These are phyloP conservation scores for Penicillium lividum DNA, from an alignment of 495 filamentous ascomycete species.

Conservation along the genomic window DNA sequence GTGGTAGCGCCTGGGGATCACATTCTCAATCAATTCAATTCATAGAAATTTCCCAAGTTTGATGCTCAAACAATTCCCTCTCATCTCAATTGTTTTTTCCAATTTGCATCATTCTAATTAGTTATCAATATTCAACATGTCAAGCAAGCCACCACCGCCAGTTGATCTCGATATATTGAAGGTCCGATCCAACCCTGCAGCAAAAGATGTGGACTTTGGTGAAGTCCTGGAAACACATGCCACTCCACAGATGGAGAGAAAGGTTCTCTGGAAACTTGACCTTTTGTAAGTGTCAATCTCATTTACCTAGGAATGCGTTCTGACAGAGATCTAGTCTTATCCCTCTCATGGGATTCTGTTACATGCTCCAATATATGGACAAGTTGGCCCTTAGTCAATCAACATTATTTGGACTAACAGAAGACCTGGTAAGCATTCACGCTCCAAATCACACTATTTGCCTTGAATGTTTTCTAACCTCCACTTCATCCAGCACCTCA, in stretches of 20 bases:
- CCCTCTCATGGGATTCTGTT: slow-evolving; percentile 49
- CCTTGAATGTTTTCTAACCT: not conserved
- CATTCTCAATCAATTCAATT: not conserved
- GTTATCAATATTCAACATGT: slow-evolving; percentile 10
- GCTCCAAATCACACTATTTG: not conserved
- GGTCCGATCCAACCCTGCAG: slow-evolving; percentile 8
- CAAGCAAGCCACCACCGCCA: slow-evolving; percentile 12
- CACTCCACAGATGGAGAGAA: slow-evolving; percentile 33
- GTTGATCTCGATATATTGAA: slow-evolving; percentile 22
- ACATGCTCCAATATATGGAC: slow-evolving; percentile 58
- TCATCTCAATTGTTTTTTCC: not conserved
- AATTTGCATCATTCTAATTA: not conserved
- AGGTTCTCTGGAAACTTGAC: slow-evolving; percentile 37
- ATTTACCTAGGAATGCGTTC: not conserved
- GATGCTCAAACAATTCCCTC: not conserved
- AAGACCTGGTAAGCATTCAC: slow-evolving; percentile 34
- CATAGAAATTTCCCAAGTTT: not conserved
- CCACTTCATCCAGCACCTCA: slow-evolving; percentile 24
- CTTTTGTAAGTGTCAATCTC: slow-evolving; percentile 24
- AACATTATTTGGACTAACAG: slow-evolving; percentile 47
- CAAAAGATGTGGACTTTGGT: slow-evolving; percentile 39
- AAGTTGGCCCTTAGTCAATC: slow-evolving; percentile 59
- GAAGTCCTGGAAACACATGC: slow-evolving; percentile 34
- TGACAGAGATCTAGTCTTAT: slow-evolving; percentile 35
- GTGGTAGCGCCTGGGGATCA: not conserved